phyloP scores from a whole-genome alignment of 805 yeast genomes.

The Vanderwaltozyma verrucispora region DNA sequence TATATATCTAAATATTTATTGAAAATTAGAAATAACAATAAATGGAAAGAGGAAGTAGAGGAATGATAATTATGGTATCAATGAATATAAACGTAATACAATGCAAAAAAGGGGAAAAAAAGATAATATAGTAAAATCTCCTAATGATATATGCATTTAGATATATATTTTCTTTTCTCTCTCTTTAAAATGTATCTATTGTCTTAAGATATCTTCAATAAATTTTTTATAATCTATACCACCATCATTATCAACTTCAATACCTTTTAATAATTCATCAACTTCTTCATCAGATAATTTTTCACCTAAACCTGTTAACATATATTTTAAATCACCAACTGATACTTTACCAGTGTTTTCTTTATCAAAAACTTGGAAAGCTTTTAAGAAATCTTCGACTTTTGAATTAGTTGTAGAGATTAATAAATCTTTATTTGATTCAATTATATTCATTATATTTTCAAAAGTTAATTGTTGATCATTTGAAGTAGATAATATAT shows the following conservation, averaged over 20 bases:
- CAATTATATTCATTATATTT: slow-evolving; percentile 17
- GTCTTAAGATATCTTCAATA: slow-evolving; percentile 87
- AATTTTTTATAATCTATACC: slow-evolving; percentile 92
- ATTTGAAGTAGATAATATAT: slow-evolving; percentile 12
- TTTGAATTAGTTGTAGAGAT: slow-evolving; percentile 27
- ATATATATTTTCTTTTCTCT: too few relatives aligned
- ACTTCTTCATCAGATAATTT: slow-evolving; percentile 84
- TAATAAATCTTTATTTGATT: slow-evolving; percentile 17
- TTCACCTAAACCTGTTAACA: slow-evolving; percentile 93
- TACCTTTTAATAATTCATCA: slow-evolving; percentile 92
- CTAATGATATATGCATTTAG: too few relatives aligned
- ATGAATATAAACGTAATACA: too few relatives aligned
- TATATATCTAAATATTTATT: too few relatives aligned
- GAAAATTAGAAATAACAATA: too few relatives aligned
- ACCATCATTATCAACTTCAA: slow-evolving; percentile 86
- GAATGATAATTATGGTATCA: too few relatives aligned
- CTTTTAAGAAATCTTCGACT: slow-evolving; percentile 72
- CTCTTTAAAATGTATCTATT: slow-evolving; percentile 31
- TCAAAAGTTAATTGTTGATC: slow-evolving; percentile 20
- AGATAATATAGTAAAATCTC: too few relatives aligned
- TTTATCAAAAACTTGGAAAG: slow-evolving; percentile 96
- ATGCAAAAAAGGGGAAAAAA: background rate
- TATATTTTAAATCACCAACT: slow-evolving; percentile 92
- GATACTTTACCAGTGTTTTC: slow-evolving; percentile 93
- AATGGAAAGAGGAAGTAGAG: too few relatives aligned